A percentile compares a stretch with the other conserved stretches of the same genome.
Conservation (phyloP, 1,139 yeast species). For the Geotrichum bryndzae region DNA sequence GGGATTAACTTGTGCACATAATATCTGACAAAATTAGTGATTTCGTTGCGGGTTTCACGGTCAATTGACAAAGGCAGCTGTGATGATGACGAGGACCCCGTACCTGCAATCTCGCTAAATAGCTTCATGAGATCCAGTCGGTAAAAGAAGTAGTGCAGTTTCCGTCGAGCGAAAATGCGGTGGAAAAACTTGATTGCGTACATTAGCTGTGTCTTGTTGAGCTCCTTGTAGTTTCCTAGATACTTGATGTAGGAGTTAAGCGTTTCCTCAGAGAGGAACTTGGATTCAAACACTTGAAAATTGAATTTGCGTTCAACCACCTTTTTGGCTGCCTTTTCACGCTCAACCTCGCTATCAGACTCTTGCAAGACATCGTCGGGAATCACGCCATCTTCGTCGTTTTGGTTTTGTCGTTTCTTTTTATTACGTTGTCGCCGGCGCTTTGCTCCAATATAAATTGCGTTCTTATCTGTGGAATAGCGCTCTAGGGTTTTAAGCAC, state of each 20-base stretch:
- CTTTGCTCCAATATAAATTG: constrained; percentile 49
- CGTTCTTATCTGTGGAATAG: constrained; percentile 57
- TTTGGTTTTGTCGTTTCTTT: constrained; percentile 28
- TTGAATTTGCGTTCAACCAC: constrained; percentile 50
- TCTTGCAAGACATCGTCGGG: constrained; percentile 44
- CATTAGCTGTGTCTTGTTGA: constrained; percentile 56
- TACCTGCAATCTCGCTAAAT: constrained; percentile 42
- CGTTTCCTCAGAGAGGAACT: constrained; percentile 39
- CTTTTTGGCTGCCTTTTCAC: constrained; percentile 33
- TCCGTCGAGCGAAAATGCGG: constrained; percentile 59
- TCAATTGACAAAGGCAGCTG: background rate
- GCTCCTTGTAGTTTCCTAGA: constrained; percentile 53
- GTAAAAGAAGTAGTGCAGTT: constrained; percentile 54
- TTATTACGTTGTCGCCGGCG: constrained; percentile 33
- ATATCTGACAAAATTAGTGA: constrained; percentile 51
- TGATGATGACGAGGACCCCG: background rate
- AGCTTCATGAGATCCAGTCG: constrained; percentile 70
- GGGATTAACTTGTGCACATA: constrained; percentile 59
- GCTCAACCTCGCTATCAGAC: constrained; percentile 38
- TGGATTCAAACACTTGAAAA: constrained; percentile 38
- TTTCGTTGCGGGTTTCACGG: constrained; percentile 3
- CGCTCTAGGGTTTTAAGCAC: constrained; percentile 63
- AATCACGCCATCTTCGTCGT: constrained; percentile 39
- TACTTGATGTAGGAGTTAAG: constrained; percentile 50
- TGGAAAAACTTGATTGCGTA: constrained; percentile 66